phyloP scores from a whole-genome alignment of 768 basidiomycete species.

The Tubosaeta sp. region DNA sequence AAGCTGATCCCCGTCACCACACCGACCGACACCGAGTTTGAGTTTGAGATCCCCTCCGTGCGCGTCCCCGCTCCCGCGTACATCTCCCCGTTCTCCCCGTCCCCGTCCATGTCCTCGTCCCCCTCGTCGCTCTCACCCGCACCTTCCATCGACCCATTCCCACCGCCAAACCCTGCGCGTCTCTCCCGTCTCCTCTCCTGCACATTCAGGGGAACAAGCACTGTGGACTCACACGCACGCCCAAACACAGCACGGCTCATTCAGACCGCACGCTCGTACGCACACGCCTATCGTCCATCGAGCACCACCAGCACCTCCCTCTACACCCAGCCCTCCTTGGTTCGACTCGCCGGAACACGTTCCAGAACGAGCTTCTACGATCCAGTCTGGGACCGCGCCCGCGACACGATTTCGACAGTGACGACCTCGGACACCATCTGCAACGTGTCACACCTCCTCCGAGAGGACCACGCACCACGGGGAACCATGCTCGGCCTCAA shows the following conservation, averaged over 20 bases:
- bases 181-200: conserved; percentile 23
- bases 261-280: conserved; percentile 15
- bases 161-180: conserved; percentile 4
- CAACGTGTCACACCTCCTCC: conserved; percentile 2
- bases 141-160: conserved; percentile 11
- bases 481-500: conserved; percentile 16
- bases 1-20: conserved; percentile 14
- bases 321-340: conserved; percentile 9
- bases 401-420: conserved; percentile 22
- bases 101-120: conserved; percentile 7
- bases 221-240: conserved; percentile 3
- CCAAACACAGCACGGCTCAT: conserved; percentile 17
- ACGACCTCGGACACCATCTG: conserved; percentile 14
- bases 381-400: background rate
- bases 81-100: conserved; percentile 18
- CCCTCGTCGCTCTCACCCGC: conserved; percentile 13
- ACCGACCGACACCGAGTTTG: conserved; percentile 22
- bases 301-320: conserved; percentile 10
- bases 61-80: conserved; percentile 22
- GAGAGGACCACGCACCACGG: background rate
- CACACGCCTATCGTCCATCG: conserved; percentile 11
- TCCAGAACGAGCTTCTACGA: conserved; percentile 15
- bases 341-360: conserved; percentile 7
- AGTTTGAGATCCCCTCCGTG: conserved; percentile 5
- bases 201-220: conserved; percentile 12